Evolutionary conservation across 371 early-diverging fungal species (phyloP).

Genomic region (Syncephalastrum monosporum): DNA sequence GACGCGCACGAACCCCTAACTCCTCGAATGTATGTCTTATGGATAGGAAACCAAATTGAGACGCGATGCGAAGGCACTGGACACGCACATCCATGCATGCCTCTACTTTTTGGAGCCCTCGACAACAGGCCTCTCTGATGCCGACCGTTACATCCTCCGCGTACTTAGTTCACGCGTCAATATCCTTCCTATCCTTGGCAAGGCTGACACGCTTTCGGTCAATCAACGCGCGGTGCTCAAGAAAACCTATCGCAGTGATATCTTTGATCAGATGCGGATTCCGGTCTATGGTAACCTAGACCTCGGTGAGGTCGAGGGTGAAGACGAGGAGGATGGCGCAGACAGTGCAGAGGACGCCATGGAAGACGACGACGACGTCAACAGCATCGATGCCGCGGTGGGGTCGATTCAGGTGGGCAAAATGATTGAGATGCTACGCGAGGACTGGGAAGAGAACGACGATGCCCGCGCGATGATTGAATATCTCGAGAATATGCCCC

Average conservation of each 20-base stretch:
- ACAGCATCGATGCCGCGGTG: neutral
- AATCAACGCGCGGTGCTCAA: conserved; percentile 84
- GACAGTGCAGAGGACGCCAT: conserved; percentile 21
- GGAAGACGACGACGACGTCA: conserved; percentile 20
- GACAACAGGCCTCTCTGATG: conserved; percentile 60
- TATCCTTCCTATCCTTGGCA: conserved; percentile 96
- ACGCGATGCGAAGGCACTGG: conserved; percentile 71
- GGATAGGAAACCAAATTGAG: conserved; percentile 71
- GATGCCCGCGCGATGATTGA: conserved; percentile 35
- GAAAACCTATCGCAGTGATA: conserved; percentile 58
- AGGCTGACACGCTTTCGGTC: conserved; percentile 91
- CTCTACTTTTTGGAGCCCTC: conserved; percentile 92
- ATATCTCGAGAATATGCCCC: conserved; percentile 55
- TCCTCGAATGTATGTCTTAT: neutral
- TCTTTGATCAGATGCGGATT: conserved; percentile 53
- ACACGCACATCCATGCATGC: conserved; percentile 92
- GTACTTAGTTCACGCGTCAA: conserved; percentile 84
- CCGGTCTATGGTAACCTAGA: conserved; percentile 67
- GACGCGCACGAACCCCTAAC: too few relatives aligned
- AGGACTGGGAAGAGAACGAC: conserved; percentile 25
- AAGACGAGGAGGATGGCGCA: conserved; percentile 24
- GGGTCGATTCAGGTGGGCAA: conserved; percentile 1
- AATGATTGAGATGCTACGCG: conserved; percentile 26
- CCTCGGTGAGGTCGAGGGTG: conserved; percentile 60
- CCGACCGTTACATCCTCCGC: conserved; percentile 86